Evolutionary conservation across 2,329 filamentous ascomycete genomes (phyloP).

Genomic region (Fusarium verticillioides): DNA sequence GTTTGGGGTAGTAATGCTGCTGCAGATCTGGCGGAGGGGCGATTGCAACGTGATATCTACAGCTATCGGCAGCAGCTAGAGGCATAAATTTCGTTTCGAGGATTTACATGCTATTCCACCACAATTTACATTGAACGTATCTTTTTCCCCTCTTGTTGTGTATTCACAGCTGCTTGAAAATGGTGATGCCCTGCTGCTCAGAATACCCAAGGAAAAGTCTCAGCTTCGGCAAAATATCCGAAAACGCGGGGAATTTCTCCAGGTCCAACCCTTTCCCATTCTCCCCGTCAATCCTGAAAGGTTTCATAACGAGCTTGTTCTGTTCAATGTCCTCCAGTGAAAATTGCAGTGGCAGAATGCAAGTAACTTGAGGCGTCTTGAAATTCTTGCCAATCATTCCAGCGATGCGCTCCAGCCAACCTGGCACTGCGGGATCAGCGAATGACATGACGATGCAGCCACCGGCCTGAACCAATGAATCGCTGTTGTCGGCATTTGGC

Average conservation of each 20-base stretch:
- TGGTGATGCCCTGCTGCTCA: neutral
- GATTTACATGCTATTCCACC: no score
- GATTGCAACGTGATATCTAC: neutral
- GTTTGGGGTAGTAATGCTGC: neutral
- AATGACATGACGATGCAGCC: constrained; percentile 15
- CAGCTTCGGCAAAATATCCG: neutral
- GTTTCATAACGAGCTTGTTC: neutral
- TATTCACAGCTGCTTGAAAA: neutral
- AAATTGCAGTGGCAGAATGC: neutral
- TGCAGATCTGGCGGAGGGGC: neutral
- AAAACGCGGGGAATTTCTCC: neutral
- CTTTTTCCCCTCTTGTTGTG: no score
- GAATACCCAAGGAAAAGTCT: neutral
- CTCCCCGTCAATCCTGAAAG: neutral
- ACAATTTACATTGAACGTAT: no score
- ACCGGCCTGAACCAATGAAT: neutral
- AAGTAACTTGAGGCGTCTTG: neutral
- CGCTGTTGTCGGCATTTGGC: neutral
- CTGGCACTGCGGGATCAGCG: neutral
- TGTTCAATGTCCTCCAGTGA: neutral
- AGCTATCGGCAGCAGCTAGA: neutral
- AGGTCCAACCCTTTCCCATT: neutral
- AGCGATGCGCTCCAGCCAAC: neutral
- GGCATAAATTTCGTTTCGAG: no score
- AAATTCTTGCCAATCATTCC: neutral